Percentiles rank a stretch among this genome's conserved stretches.
Conservation (phyloP, 495 filamentous ascomycete genomes). For the Hypoxylon fragiforme region DNA sequence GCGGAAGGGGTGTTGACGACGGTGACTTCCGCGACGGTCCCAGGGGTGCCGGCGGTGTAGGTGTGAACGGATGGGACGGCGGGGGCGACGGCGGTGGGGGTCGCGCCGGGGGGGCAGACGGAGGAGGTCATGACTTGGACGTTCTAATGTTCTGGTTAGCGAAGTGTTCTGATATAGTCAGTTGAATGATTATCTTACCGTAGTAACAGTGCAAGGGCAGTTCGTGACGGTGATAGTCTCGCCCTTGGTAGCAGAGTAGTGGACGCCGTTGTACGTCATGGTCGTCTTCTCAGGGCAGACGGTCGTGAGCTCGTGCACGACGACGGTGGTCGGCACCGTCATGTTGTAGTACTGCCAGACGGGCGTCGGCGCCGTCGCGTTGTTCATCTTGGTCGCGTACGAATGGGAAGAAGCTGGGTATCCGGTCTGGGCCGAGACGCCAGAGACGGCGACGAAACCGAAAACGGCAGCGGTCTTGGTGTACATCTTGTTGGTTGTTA, state of each 20-base stretch:
- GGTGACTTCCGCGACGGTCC: neutral
- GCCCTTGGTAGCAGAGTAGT: constrained; percentile 37
- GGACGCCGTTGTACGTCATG: constrained; percentile 29
- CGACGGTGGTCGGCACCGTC: constrained; percentile 30
- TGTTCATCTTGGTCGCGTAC: too few relatives aligned
- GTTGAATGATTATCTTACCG: constrained; percentile 16
- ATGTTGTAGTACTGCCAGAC: constrained; percentile 33
- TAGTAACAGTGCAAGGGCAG: constrained; percentile 40
- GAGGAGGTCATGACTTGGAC: constrained; percentile 18
- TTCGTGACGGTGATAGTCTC: constrained; percentile 31
- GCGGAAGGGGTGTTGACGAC: neutral
- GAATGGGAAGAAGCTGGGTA: neutral
- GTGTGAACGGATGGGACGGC: constrained; percentile 8
- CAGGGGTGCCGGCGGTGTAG: neutral
- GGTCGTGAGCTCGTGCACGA: constrained; percentile 35
- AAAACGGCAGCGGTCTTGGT: constrained; percentile 22
- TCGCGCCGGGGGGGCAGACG: constrained; percentile 19
- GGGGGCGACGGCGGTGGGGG: constrained; percentile 18
- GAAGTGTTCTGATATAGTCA: neutral
- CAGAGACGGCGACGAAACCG: constrained; percentile 32
- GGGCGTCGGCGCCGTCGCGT: constrained; percentile 16
- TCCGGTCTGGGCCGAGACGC: constrained; percentile 22
- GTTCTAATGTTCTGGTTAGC: neutral
- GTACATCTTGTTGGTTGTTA: constrained; percentile 11
- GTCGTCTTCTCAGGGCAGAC: constrained; percentile 32